A percentile compares a stretch with the other conserved stretches of the same genome.
Evolutionary conservation across 2,329 filamentous ascomycete genomes (phyloP).

Genomic region (Neofusicoccum cordaticola): DNA sequence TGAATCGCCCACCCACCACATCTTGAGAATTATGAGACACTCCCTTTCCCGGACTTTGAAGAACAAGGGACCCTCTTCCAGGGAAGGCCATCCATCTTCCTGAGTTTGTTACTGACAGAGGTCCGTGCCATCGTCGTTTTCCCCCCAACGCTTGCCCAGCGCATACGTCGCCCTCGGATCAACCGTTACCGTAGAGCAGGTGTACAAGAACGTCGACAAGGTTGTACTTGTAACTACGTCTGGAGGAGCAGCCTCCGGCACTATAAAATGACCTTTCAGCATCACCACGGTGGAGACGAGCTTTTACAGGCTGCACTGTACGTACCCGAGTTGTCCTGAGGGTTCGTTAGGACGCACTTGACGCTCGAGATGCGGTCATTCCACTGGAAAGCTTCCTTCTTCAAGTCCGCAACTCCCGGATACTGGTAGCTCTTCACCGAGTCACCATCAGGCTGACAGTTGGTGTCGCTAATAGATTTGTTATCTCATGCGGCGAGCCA

Average conservation of each 20-base stretch:
- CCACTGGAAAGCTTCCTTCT: background rate
- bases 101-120: background rate
- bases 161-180: background rate
- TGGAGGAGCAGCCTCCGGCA: no score
- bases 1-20: no score
- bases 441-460: background rate
- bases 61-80: background rate
- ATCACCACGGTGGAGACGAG: no score
- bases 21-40: background rate
- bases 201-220: background rate
- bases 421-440: background rate
- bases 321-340: background rate
- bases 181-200: background rate
- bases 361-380: background rate
- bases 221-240: background rate
- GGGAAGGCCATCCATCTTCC: background rate
- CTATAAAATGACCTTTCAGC: no score
- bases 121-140: background rate
- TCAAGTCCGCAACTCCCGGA: background rate
- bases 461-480: background rate
- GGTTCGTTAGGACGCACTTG: background rate
- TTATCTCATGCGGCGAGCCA: background rate
- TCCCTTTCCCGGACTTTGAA: background rate
- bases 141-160: background rate
- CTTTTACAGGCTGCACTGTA: background rate